A percentile compares a stretch with the other conserved stretches of the same genome.
Conservation (phyloP, 306 rosid genomes). For the Potentilla sterilis region DNA sequence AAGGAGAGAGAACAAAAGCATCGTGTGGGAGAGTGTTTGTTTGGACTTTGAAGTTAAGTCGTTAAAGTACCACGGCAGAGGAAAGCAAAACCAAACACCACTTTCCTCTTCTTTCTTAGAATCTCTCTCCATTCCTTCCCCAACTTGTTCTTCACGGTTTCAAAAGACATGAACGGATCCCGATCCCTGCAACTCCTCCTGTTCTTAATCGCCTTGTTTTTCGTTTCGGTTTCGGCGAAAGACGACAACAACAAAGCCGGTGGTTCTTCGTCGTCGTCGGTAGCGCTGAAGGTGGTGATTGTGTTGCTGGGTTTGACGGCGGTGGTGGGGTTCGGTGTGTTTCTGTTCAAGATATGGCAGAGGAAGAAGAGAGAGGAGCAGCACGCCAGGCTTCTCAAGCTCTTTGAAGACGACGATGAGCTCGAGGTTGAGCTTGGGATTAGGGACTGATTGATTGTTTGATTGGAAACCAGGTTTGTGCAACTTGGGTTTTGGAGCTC, state of each 20-base stretch:
- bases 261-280: slow-evolving; percentile 15
- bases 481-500: neutral
- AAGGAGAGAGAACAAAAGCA: too few species aligned
- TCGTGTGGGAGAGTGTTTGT: too few species aligned
- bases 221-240: slow-evolving; percentile 41
- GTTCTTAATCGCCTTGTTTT: slow-evolving; percentile 38
- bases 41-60: neutral
- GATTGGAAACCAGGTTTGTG: neutral
- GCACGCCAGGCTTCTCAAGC: slow-evolving; percentile 83
- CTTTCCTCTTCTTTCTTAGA: neutral
- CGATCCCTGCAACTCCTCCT: slow-evolving; percentile 41
- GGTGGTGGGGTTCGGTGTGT: slow-evolving; percentile 42
- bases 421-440: slow-evolving; percentile 90
- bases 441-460: slow-evolving; percentile 47
- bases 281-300: slow-evolving; percentile 46
- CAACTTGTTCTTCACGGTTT: neutral
- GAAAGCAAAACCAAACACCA: neutral
- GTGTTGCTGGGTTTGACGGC: slow-evolving; percentile 46
- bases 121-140: too few species aligned
- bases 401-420: slow-evolving; percentile 89
- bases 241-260: slow-evolving; percentile 36
- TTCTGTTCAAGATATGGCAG: slow-evolving; percentile 71
- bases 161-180: slow-evolving; percentile 36
- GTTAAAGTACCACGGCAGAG: too few species aligned
- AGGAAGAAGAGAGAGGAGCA: slow-evolving; percentile 83